Evolutionary conservation across 2,329 filamentous ascomycete genomes (phyloP), one percentile per base, ranked within the genome.

Genomic region (Simplicillium sp.): DNA sequence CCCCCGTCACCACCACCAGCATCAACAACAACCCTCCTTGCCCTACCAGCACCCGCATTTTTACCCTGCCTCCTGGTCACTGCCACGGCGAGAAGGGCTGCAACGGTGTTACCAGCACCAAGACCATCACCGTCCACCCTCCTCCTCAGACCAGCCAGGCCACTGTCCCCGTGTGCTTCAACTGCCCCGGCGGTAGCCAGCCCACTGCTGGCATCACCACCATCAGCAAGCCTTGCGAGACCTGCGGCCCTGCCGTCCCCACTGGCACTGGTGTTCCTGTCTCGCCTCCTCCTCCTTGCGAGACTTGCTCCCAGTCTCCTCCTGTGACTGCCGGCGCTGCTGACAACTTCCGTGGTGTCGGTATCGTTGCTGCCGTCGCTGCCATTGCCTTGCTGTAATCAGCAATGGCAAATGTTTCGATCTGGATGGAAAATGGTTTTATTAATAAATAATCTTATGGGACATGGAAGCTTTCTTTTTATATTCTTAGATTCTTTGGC

Each of bases 41-140:
- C 16, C 36, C 32, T 9, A 13, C 48, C 15, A 45, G 53, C 41
- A 60, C 58, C 13, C 43, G 49, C 41, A 58, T 54, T 44, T 53
- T 48, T 17, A 49, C 52, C 32, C 52, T 44, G 38, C 44, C 44
- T 9, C 34, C 37, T 34, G 32, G 32, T 11, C 13, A 29, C 34
- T 29, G 39, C 20, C 20, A 25, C 20, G 20, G 20, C 20, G 20
- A 25, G 20, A 25, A 25, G 20, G 20, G 20, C 20, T 25, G 20
- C 20, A 25, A 25, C 20, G 36, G 17, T n/a, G 20, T 15, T 3
- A 25, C 36, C 16, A 37, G 18, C 25, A 20, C 36, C 36, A 16
- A 14, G 32, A 11, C 12, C 15, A 18, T 17, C 14, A 25, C 34
- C 13, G 11, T 20, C 36, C 14, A 20, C 20, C 39, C 34, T 31